Base-by-base conservation (phyloP, 495 filamentous ascomycete species). In the Letharia lupina region DNA sequence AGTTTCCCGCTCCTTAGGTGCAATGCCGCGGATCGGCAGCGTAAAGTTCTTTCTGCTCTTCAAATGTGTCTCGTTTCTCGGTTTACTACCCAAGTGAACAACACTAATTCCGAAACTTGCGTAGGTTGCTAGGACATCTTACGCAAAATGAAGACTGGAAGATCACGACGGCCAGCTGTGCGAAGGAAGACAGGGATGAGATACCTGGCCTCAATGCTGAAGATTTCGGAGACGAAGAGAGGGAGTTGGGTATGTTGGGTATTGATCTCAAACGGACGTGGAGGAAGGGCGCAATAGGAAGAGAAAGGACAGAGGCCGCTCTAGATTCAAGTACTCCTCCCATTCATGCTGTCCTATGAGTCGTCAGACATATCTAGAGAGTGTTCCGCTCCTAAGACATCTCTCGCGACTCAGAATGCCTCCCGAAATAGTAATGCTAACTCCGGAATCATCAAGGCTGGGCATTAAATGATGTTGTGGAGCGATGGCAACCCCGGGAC, bases 301-400 rank as follows among this genome's bases (percentile, higher is more conserved):
- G 86, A 20, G 90, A 88, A 70, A 79, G 86, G 66, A 92, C 86
- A 18, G 84, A 90, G 48, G 85, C 83, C 54, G 86, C 89, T 10
- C 80, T 86, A 60, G 90, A 93, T 75, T 73, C 87, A 10, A 86
- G 37, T 39, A 39, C 37, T 39, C 1, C 8, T 4, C 37, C 37
- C 4, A 39, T 4, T 39, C 8, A 8, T 4, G 37, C 37, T 39
- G 4, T 39, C 37, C 37, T 39, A 8, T 39, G 37, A 39, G 37
- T 39, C 37, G 8, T 39, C 4, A 39, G 37, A 39, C 37, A 39
- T 39, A 8, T 39, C 8, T 39, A 4, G 37, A 8, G 37, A 39
- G 37, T 8, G 8, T 39, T 39, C 37, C 8, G 8, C 37, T 39
- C 37, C 37, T 8, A 8, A 39, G 8, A 39, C 37, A 8, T 8